Evolutionary conservation across 441 rosid genomes (phyloP).

Genomic region (Erodium moschatum): DNA sequence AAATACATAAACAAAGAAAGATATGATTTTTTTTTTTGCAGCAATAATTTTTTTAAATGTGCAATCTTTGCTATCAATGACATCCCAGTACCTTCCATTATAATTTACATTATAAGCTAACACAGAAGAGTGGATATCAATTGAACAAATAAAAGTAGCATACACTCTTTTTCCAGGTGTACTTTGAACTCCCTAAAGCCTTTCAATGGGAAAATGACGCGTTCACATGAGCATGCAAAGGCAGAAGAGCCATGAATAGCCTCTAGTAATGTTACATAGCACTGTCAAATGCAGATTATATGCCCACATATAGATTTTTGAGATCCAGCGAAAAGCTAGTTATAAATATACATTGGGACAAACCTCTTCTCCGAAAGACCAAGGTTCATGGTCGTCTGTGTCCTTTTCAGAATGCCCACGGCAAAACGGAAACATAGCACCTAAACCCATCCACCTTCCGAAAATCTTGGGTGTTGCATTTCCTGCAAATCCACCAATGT

Average conservation of each 20-base stretch:
- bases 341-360: constrained; percentile 18
- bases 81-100: not conserved
- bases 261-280: not conserved
- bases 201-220: not conserved
- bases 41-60: not conserved
- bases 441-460: constrained; percentile 96
- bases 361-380: constrained; percentile 99
- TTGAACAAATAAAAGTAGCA: not conserved
- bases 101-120: not conserved
- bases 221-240: not conserved
- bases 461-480: constrained; percentile 86
- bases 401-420: constrained; percentile 79
- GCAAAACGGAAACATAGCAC: constrained; percentile 93
- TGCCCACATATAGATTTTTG: not conserved
- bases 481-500: constrained; percentile 92
- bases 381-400: constrained; percentile 81
- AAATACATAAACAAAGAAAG: not conserved
- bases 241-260: not conserved
- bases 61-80: not conserved
- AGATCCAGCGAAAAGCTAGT: constrained; percentile 4
- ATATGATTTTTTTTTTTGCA: not conserved
- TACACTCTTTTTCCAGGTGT: not conserved
- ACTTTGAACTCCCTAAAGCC: not conserved
- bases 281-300: not conserved
- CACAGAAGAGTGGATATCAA: not conserved